phyloP scores from a whole-genome alignment of 1,284 basidiomycete genomes.

The Amylostereum chailletii region DNA sequence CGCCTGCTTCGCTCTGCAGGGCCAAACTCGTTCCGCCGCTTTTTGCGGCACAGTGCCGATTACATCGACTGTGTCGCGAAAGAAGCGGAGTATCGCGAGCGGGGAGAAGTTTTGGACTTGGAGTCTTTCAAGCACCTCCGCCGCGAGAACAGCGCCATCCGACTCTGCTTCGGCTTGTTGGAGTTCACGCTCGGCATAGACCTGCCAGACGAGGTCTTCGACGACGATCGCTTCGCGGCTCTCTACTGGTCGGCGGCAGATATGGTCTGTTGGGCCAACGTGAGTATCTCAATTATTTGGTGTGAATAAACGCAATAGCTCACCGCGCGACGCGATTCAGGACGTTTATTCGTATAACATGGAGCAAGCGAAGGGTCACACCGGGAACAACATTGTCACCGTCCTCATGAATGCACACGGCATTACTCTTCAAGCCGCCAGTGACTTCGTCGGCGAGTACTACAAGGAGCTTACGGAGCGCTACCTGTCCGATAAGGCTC shows the following conservation, averaged over 20 bases:
- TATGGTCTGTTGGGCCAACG: conserved; percentile 63
- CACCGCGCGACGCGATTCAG: conserved; percentile 22
- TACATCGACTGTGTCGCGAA: conserved; percentile 49
- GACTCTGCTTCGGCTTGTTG: conserved; percentile 53
- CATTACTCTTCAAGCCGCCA: conserved; percentile 47
- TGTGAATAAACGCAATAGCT: conserved; percentile 2
- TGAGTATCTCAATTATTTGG: conserved; percentile 22
- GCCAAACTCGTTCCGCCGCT: conserved; percentile 36
- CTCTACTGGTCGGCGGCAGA: conserved; percentile 56
- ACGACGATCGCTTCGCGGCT: conserved; percentile 42
- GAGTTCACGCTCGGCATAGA: conserved; percentile 55
- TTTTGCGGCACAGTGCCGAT: conserved; percentile 42
- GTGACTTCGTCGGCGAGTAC: conserved; percentile 45
- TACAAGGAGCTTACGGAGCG: conserved; percentile 41
- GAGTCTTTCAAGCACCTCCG: conserved; percentile 46
- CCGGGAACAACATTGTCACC: conserved; percentile 57
- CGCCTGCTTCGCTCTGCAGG: conserved; percentile 37
- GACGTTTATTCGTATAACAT: conserved; percentile 68
- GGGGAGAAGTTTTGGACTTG: conserved; percentile 41
- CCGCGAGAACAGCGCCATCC: conserved; percentile 58
- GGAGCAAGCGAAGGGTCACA: conserved; percentile 63
- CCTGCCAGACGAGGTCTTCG: conserved; percentile 50
- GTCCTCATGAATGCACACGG: conserved; percentile 51
- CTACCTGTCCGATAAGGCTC: conserved; percentile 37
- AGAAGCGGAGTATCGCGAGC: conserved; percentile 55